Evolutionary conservation across 2,329 filamentous ascomycete genomes (phyloP).

Genomic region (Hypoxylon sp.): DNA sequence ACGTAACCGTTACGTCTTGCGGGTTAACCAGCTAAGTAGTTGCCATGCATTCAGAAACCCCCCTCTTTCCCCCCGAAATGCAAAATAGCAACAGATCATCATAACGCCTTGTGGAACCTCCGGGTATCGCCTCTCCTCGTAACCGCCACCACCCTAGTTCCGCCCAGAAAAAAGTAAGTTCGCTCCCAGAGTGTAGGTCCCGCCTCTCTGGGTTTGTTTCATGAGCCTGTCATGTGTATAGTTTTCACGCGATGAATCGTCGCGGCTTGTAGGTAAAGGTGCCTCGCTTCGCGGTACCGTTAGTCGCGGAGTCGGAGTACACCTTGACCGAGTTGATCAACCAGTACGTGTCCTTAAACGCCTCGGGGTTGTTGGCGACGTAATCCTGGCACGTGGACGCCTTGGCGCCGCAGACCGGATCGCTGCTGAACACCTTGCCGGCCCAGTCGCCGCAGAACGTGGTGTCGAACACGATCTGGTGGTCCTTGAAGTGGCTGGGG

Average conservation of each 20-base stretch:
- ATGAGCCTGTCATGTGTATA: too few species aligned
- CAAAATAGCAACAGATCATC: constrained; percentile 23
- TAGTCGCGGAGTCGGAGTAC: constrained; percentile 57
- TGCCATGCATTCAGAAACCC: constrained; percentile 1
- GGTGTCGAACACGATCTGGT: constrained; percentile 85
- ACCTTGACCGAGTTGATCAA: constrained; percentile 79
- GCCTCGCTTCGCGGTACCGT: constrained; percentile 20
- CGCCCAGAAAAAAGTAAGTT: constrained; percentile 7
- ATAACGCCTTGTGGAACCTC: constrained; percentile 2
- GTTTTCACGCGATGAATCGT: constrained; percentile 46
- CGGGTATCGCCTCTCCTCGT: constrained; percentile 9
- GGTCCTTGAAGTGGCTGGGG: constrained; percentile 74
- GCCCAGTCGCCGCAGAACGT: constrained; percentile 94
- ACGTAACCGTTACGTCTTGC: not conserved
- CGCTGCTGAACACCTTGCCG: constrained; percentile 74
- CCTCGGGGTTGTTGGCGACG: constrained; percentile 78
- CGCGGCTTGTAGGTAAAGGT: constrained; percentile 13
- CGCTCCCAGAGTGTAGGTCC: constrained; percentile 17
- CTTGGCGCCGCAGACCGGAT: constrained; percentile 70
- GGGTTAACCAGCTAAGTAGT: not conserved
- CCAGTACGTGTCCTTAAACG: constrained; percentile 83
- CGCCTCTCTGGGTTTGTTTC: constrained; percentile 18
- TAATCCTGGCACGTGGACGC: constrained; percentile 78
- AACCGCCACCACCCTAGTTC: not conserved
- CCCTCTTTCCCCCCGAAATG: not conserved